phyloP scores from a whole-genome alignment of 1,284 basidiomycete genomes.

The Butyriboletus appendiculatus region DNA sequence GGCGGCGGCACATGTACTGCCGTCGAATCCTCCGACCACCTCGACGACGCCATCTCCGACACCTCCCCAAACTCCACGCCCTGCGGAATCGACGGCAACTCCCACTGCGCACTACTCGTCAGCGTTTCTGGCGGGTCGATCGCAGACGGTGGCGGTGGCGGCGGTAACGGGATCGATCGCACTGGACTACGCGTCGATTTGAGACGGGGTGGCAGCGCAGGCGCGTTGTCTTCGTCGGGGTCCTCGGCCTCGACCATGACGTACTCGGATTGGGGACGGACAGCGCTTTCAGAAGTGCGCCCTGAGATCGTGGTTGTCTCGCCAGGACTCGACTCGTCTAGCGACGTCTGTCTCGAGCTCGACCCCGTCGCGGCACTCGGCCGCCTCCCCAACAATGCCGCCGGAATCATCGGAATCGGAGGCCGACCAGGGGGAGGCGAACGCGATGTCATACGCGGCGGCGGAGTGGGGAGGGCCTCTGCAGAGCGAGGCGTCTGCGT shows the following conservation, averaged over 20 bases:
- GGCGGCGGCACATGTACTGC: constrained; percentile 30
- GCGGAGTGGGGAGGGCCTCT: constrained; percentile 35
- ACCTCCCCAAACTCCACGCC: constrained; percentile 31
- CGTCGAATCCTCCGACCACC: constrained; percentile 52
- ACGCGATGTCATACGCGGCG: constrained; percentile 31
- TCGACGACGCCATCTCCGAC: constrained; percentile 32
- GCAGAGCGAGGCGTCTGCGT: constrained; percentile 25
- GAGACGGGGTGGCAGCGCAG: constrained; percentile 48
- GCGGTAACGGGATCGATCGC: constrained; percentile 27
- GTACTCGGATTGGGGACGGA: constrained; percentile 47
- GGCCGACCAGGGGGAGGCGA: constrained; percentile 38
- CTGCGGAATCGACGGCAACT: constrained; percentile 52
- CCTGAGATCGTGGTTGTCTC: constrained; percentile 17
- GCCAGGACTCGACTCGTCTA: constrained; percentile 26
- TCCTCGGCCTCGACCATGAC: constrained; percentile 56
- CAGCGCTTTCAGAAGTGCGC: constrained; percentile 6
- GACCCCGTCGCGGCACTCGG: constrained; percentile 23
- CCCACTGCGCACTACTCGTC: constrained; percentile 44
- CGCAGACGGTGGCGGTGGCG: constrained; percentile 36
- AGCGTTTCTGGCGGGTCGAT: constrained; percentile 29
- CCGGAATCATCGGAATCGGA: constrained; percentile 42
- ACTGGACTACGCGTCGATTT: constrained; percentile 40
- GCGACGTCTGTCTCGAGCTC: constrained; percentile 38
- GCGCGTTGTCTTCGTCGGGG: constrained; percentile 35
- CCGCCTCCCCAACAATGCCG: constrained; percentile 34